A percentile compares a stretch with the other conserved stretches of the same genome.
These are phyloP conservation scores for Clonostachys solani DNA, from an alignment of 2,329 filamentous ascomycete genomes.

Conservation along the genomic window DNA sequence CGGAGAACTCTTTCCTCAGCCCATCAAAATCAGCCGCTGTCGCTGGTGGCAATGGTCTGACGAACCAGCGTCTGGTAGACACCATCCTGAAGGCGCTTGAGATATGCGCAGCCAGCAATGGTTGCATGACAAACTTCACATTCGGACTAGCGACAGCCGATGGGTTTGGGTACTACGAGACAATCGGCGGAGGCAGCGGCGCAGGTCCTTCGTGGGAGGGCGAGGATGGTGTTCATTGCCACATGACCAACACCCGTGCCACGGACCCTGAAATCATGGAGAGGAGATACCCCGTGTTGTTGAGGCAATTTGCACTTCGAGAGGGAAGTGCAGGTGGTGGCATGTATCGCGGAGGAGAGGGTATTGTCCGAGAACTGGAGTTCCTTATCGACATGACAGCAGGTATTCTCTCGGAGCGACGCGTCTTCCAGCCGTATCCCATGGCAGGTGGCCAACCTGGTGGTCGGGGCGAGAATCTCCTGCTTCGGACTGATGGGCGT, in stretches of 20 bases:
- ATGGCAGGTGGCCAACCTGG: not conserved
- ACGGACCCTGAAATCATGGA: conserved; percentile 75
- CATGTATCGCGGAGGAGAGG: conserved; percentile 64
- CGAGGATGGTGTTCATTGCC: conserved; percentile 63
- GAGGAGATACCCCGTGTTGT: conserved; percentile 48
- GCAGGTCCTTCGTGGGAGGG: conserved; percentile 69
- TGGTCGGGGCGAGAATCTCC: not conserved
- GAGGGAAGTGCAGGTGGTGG: conserved; percentile 58
- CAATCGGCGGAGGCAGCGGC: conserved; percentile 70
- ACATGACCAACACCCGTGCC: conserved; percentile 81
- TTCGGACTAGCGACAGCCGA: conserved; percentile 49
- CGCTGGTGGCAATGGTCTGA: conserved; percentile 61
- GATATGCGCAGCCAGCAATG: conserved; percentile 16
- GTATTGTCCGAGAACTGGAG: conserved; percentile 70
- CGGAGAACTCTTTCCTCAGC: conserved; percentile 21
- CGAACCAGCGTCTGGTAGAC: conserved; percentile 24
- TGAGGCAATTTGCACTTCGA: conserved; percentile 63
- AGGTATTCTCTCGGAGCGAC: not conserved
- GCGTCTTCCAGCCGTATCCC: not conserved
- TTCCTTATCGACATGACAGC: conserved; percentile 29
- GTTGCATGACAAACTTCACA: conserved; percentile 63
- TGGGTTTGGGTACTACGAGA: conserved; percentile 62
- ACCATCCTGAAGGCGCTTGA: conserved; percentile 22
- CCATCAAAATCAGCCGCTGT: conserved; percentile 23
- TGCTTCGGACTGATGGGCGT: no score